These are phyloP conservation scores for Colletotrichum horii DNA, from an alignment of 2,329 filamentous ascomycete genomes.

Conservation along the genomic window DNA sequence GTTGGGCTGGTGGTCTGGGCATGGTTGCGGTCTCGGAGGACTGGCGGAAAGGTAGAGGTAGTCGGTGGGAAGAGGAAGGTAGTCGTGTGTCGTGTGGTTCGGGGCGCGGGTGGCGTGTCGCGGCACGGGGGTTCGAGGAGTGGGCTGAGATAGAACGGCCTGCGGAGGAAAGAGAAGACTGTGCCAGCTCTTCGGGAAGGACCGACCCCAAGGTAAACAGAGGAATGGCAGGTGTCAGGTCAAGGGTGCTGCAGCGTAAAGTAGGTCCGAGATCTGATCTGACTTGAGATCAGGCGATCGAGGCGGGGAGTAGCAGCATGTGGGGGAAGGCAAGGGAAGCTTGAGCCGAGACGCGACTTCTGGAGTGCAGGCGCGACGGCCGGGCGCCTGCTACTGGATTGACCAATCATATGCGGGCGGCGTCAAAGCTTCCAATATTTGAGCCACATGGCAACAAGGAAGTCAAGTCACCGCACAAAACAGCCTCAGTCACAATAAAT, in stretches of 20 bases:
- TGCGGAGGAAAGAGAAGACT: neutral
- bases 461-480: neutral
- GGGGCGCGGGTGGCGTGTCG: neutral
- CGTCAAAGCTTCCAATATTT: neutral
- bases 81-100: neutral
- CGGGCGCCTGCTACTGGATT: neutral
- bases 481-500: neutral
- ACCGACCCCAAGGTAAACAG: neutral
- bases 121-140: neutral
- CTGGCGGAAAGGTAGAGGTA: neutral
- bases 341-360: slow-evolving; percentile 7
- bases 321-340: slow-evolving; percentile 3
- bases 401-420: neutral
- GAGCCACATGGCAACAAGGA: neutral
- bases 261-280: slow-evolving; percentile 15
- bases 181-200: neutral
- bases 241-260: neutral
- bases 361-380: neutral
- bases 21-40: slow-evolving; percentile 26
- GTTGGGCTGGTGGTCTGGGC: slow-evolving; percentile 41
- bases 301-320: slow-evolving; percentile 6
- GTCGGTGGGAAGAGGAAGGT: no score
- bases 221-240: neutral
- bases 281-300: slow-evolving; percentile 16
- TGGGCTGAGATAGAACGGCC: neutral